Evolutionary conservation across 1,284 basidiomycete species (phyloP).

Genomic region (Cutaneotrichosporon sp.): DNA sequence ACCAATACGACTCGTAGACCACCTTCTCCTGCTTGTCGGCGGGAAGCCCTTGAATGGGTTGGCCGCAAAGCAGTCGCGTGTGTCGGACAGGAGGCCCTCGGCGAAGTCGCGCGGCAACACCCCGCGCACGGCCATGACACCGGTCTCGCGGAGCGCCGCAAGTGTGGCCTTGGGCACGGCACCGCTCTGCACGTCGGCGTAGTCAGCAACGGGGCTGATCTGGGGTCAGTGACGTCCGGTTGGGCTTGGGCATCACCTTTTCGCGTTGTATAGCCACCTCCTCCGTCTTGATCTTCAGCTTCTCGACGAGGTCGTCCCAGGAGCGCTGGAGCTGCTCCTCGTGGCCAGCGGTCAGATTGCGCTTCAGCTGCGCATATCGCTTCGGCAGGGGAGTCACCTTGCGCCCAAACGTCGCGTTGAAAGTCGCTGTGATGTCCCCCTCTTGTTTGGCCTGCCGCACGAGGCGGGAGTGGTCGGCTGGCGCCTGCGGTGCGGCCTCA

Average conservation of each 20-base stretch:
- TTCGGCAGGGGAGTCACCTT: slow-evolving; percentile 10
- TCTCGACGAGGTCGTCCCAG: slow-evolving; percentile 18
- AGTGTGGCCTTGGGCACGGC: background rate
- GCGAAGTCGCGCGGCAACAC: slow-evolving; percentile 63
- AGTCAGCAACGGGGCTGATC: background rate
- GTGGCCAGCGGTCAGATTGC: slow-evolving; percentile 12
- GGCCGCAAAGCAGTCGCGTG: slow-evolving; percentile 61
- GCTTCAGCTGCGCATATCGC: slow-evolving; percentile 13
- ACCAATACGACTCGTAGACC: slow-evolving; percentile 71
- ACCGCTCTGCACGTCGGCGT: background rate
- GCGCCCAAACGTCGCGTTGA: slow-evolving; percentile 13
- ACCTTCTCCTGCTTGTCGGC: slow-evolving; percentile 67
- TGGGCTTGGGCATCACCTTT: slow-evolving; percentile 8
- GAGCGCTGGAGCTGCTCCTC: slow-evolving; percentile 18
- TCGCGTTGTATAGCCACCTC: slow-evolving; percentile 11
- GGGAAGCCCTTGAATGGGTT: slow-evolving; percentile 66
- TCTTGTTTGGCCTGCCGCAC: background rate
- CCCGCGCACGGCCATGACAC: slow-evolving; percentile 55
- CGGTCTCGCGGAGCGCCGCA: background rate
- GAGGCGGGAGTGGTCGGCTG: too few species aligned
- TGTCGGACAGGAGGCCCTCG: slow-evolving; percentile 62
- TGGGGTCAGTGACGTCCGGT: background rate
- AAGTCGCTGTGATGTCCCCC: background rate
- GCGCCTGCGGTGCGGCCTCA: too few species aligned
- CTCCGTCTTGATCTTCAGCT: slow-evolving; percentile 12